Evolutionary conservation across 2,329 filamentous ascomycete genomes (phyloP), one percentile per base, ranked within the genome.

Genomic region (Metarhizium anisopliae): DNA sequence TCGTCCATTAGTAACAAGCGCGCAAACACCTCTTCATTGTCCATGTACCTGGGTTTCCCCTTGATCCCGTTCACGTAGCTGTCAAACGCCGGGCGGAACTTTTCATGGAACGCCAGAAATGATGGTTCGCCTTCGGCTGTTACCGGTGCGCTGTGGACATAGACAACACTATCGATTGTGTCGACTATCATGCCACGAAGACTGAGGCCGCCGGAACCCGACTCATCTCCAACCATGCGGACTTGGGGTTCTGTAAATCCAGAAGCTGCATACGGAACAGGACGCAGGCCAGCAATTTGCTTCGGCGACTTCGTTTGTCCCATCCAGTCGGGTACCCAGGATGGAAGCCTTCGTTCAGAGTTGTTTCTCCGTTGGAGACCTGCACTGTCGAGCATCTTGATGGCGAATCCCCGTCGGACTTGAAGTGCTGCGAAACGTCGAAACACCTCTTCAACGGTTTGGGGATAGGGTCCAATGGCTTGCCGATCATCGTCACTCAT

Each of bases 1-100:
- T 51, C 50, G 50, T 36, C 50, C 50, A 40, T 51, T 16, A 52
- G 50, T 18, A 52, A n/a, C 36, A 52, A 30, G n/a, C 50, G 50
- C 20, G 50, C 50, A 43, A 52, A 52, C 6, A 42, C 18, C 20
- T 52, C 50, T 30, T 52, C 36, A 14, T 52, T 52, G 36, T 43
- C 50, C 50, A 30, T 52, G 36, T 52, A 40, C 7, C 40, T 52
- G 13, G 50, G 50, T n/a, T 30, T 29, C 18, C 10, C 50, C n/a
- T 6, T 30, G 11, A 30, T 43, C 16, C 36, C 40, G 6, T 18
- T 25, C 20, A 52, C 36, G 36, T 52, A 52, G 16, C 30, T 35
- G 20, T 52, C 38, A 29, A 52, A 52, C 10, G 36, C 36, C 16
- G 50, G 50, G 11, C 50, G 50, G 6, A 52, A 14, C 36, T 52